phyloP scores from a whole-genome alignment of 768 basidiomycete species.

The Psilocybe sp. region DNA sequence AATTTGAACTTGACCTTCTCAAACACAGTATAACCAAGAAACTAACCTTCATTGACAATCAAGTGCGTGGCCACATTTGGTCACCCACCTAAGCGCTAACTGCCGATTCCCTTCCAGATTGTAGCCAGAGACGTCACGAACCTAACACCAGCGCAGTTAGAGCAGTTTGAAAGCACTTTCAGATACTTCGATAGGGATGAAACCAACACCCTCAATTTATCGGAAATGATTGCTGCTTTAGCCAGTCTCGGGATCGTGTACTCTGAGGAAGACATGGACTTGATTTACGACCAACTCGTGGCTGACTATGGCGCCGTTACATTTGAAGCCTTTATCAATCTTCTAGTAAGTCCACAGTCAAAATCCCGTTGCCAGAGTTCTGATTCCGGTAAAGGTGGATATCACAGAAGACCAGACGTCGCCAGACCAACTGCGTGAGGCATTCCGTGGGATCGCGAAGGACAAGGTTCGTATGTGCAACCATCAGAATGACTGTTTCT shows the following conservation, averaged over 20 bases:
- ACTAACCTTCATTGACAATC: conserved; percentile 95
- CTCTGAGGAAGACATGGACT: conserved; percentile 85
- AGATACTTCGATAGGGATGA: conserved; percentile 95
- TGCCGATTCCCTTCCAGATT: conserved; percentile 49
- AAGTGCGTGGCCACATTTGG: conserved; percentile 44
- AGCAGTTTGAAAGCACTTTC: conserved; percentile 97
- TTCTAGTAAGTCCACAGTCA: conserved; percentile 58
- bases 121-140: conserved; percentile 93
- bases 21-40: conserved; percentile 82
- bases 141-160: conserved; percentile 90
- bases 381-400: conserved; percentile 60
- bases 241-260: conserved; percentile 94
- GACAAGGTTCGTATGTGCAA: conserved; percentile 64
- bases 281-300: conserved; percentile 77
- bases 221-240: conserved; percentile 92
- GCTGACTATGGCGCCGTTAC: conserved; percentile 85
- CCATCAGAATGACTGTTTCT: conserved; percentile 11
- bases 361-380: not conserved
- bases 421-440: conserved; percentile 85
- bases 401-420: conserved; percentile 96
- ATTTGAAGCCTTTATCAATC: conserved; percentile 92
- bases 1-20: conserved; percentile 84
- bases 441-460: conserved; percentile 88
- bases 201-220: conserved; percentile 78
- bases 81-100: not conserved